These are phyloP conservation scores for Lasiodiplodia sp. DNA, from an alignment of 2,329 filamentous ascomycete species.

Conservation along the genomic window DNA sequence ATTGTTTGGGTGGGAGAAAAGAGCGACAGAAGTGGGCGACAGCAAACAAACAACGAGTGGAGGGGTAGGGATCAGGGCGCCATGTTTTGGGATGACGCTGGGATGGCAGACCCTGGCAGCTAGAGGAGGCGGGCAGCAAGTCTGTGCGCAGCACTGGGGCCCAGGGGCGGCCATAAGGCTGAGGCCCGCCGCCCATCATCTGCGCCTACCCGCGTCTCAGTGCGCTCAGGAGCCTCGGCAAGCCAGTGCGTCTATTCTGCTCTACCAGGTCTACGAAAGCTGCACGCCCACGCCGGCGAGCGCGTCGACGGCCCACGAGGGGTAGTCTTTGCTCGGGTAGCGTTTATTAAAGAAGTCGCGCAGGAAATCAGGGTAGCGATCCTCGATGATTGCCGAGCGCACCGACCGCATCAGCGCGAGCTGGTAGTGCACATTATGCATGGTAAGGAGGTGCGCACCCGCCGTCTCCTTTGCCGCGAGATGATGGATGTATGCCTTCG, in stretches of 20 bases:
- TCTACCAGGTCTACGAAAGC: slow-evolving; percentile 43
- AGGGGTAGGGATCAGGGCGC: slow-evolving; percentile 18
- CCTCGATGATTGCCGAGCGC: slow-evolving; percentile 80
- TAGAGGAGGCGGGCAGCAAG: slow-evolving; percentile 11
- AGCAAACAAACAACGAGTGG: slow-evolving; percentile 15
- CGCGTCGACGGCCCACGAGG: slow-evolving; percentile 84
- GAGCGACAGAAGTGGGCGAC: slow-evolving; percentile 22
- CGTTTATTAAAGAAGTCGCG: slow-evolving; percentile 77
- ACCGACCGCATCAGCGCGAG: slow-evolving; percentile 80
- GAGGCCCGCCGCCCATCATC: slow-evolving; percentile 22
- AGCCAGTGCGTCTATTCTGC: not conserved
- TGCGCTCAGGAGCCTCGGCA: not conserved
- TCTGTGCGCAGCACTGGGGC: slow-evolving; percentile 10
- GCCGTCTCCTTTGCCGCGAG: slow-evolving; percentile 94
- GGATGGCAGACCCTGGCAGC: slow-evolving; percentile 17
- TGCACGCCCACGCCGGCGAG: slow-evolving; percentile 82
- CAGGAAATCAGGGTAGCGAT: slow-evolving; percentile 80
- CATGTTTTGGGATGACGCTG: slow-evolving; percentile 27
- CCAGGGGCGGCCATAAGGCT: slow-evolving; percentile 21
- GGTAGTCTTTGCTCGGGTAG: slow-evolving; percentile 75
- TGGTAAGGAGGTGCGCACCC: slow-evolving; percentile 82
- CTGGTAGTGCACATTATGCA: slow-evolving; percentile 96
- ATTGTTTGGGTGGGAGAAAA: slow-evolving; percentile 19
- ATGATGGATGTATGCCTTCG: slow-evolving; percentile 89
- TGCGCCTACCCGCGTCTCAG: slow-evolving; percentile 5